A percentile compares a stretch with the other conserved stretches of the same genome.
These are phyloP conservation scores for Ceratobasidium sp. DNA, from an alignment of 1,284 basidiomycete genomes.

Conservation along the genomic window DNA sequence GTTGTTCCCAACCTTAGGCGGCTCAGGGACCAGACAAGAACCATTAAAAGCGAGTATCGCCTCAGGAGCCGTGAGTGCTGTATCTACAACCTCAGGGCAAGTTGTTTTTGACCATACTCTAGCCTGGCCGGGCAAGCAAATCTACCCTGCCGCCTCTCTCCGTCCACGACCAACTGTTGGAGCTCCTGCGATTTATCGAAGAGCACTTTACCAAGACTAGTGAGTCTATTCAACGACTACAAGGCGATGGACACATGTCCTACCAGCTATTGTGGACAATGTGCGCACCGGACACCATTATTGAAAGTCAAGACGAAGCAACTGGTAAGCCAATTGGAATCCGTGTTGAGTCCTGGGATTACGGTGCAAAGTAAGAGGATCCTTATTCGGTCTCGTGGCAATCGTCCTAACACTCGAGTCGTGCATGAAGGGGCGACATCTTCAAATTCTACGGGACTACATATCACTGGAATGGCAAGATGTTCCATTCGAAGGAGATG, in stretches of 20 bases:
- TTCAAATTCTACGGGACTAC: conserved; percentile 14
- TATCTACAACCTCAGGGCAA: not conserved
- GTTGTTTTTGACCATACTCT: not conserved
- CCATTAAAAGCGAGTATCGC: too few species aligned
- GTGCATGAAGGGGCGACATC: not conserved
- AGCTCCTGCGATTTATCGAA: conserved; percentile 16
- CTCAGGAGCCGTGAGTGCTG: too few species aligned
- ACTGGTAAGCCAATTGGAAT: conserved; percentile 18
- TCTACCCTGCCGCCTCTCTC: conserved; percentile 2
- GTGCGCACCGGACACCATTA: conserved; percentile 11
- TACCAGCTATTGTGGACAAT: conserved; percentile 23
- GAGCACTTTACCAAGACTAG: conserved; percentile 7
- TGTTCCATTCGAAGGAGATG: conserved; percentile 11
- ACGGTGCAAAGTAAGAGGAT: not conserved
- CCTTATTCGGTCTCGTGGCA: not conserved
- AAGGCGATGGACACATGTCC: conserved; percentile 8
- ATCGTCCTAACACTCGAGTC: not conserved
- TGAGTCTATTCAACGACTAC: not conserved
- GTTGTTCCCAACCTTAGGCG: too few species aligned
- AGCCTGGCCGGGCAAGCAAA: too few species aligned
- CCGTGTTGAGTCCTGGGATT: conserved; percentile 23
- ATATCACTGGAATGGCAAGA: conserved; percentile 25
- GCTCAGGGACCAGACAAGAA: too few species aligned
- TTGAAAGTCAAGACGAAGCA: conserved; percentile 22
- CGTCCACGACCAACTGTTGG: conserved; percentile 1